phyloP scores from a whole-genome alignment of 345 rosid genomes.

The Acer negundo region DNA sequence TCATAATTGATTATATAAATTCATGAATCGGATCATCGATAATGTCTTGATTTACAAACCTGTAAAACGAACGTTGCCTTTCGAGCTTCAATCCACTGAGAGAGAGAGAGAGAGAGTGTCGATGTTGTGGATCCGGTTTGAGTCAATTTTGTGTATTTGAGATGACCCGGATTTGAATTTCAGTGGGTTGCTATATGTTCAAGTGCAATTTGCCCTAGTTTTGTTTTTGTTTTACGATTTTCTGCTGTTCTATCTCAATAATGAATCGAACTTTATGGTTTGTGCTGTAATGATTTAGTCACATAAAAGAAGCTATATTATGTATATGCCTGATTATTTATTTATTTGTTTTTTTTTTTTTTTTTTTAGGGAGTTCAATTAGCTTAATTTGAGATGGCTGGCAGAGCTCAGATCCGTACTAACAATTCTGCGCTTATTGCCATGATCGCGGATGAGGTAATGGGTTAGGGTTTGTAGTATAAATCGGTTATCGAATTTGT shows the following conservation, averaged over 20 bases:
- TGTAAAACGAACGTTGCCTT: neutral
- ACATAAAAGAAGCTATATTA: neutral
- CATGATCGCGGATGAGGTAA: conserved; percentile 83
- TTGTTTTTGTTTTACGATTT: neutral
- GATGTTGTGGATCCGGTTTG: neutral
- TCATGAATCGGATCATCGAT: no score
- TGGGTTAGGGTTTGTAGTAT: neutral
- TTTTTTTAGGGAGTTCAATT: conserved; percentile 10
- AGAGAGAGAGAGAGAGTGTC: neutral
- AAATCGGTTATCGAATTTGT: neutral
- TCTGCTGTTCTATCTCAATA: neutral
- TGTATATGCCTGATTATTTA: neutral
- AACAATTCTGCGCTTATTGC: conserved; percentile 72
- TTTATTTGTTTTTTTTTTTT: neutral
- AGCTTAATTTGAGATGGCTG: conserved; percentile 44
- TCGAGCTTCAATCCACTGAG: neutral
- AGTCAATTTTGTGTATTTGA: neutral
- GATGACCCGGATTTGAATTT: neutral
- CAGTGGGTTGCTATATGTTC: no score
- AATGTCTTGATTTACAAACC: no score
- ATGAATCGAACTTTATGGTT: neutral
- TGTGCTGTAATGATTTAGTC: neutral
- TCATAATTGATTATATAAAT: no score
- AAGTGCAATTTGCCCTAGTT: no score
- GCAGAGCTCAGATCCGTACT: conserved; percentile 55